Evolutionary conservation across 2,329 filamentous ascomycete species (phyloP).

Genomic region (Ophiobolus disseminans): DNA sequence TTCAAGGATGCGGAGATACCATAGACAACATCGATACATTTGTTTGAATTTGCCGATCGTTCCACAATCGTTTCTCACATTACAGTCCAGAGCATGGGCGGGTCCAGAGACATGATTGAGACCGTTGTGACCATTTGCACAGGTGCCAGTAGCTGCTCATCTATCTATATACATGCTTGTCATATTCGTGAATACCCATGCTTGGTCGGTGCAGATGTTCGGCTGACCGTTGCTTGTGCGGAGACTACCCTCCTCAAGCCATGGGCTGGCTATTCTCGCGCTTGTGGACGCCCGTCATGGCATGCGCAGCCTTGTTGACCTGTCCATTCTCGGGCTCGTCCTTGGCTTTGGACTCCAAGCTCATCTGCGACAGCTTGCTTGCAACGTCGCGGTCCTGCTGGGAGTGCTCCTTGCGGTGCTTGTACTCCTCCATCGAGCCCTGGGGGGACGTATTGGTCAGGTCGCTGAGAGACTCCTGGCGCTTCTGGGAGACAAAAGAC

Average conservation of each 20-base stretch:
- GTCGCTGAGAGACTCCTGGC: constrained; percentile 22
- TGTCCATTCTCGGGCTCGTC: not conserved
- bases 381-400: constrained; percentile 6
- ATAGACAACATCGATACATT: not conserved
- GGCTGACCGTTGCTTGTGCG: not conserved
- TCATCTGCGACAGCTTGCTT: constrained; percentile 8
- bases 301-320: constrained; percentile 1
- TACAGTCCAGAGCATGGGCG: too few species aligned
- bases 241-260: not conserved
- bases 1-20: too few species aligned
- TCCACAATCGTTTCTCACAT: too few species aligned
- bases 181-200: not conserved
- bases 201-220: not conserved
- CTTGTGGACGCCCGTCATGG: constrained; percentile 7
- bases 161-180: not conserved
- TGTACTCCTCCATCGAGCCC: constrained; percentile 5
- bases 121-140: not conserved
- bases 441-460: constrained; percentile 13
- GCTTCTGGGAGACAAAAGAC: constrained; percentile 10
- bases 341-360: constrained; percentile 5
- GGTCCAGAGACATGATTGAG: too few species aligned
- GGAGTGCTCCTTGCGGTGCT: constrained; percentile 10
- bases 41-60: too few species aligned
- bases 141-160: too few species aligned
- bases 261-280: constrained; percentile 15